These are phyloP conservation scores for Mrakia blollopis DNA, from an alignment of 768 basidiomycete genomes.

Conservation along the genomic window DNA sequence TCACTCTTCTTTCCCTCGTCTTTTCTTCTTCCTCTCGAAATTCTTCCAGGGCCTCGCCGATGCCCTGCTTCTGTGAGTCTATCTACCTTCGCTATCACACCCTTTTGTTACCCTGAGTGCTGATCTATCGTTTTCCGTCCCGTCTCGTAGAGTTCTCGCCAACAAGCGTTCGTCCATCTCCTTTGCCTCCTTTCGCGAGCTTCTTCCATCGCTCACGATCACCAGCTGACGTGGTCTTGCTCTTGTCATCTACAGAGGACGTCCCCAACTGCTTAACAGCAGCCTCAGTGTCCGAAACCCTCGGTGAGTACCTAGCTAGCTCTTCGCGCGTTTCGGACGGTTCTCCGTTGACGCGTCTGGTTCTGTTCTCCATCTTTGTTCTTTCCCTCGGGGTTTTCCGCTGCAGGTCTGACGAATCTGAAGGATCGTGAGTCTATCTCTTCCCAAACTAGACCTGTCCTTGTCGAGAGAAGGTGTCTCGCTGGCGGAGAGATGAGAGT, in stretches of 20 bases:
- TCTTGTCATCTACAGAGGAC: background rate
- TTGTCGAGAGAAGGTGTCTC: too few species aligned
- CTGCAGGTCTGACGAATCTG: conserved; percentile 22
- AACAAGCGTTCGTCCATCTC: conserved; percentile 18
- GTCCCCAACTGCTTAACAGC: conserved; percentile 7
- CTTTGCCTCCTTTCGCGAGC: background rate
- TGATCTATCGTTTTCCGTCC: background rate
- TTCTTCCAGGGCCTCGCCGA: background rate
- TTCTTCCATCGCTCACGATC: background rate
- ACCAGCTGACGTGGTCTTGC: background rate
- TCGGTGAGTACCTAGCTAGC: background rate
- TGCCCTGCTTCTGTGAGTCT: background rate
- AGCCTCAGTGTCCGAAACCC: conserved; percentile 6
- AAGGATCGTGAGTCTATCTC: conserved; percentile 31
- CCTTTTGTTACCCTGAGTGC: background rate
- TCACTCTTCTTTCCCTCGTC: too few species aligned
- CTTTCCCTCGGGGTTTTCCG: background rate
- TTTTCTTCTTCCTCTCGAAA: background rate
- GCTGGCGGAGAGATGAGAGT: too few species aligned
- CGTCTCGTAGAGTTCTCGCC: background rate
- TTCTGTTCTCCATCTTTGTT: background rate
- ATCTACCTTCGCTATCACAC: background rate
- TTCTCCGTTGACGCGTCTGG: background rate
- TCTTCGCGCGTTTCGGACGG: background rate
- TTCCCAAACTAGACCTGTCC: too few species aligned